Conservation (phyloP, 345 rosid species). For the Populus tremula region DNA sequence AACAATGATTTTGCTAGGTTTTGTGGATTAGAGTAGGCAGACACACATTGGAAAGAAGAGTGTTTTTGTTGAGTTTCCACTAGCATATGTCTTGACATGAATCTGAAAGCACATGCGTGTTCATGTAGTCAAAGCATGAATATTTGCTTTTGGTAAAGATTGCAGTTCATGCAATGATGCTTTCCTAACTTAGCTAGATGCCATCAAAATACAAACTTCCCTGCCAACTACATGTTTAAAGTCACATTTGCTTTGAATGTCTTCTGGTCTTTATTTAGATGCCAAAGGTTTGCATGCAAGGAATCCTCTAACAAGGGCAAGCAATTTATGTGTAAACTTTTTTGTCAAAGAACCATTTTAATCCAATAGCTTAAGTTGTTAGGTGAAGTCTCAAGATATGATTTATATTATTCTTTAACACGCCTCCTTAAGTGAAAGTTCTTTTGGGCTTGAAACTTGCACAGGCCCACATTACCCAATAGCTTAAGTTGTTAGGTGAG, state of each 20-base stretch:
- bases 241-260: neutral
- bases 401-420: too few species aligned
- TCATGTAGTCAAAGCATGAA: neutral
- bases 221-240: neutral
- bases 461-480: too few species aligned
- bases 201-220: neutral
- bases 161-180: neutral
- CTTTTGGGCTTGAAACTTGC: too few species aligned
- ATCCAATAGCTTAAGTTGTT: too few species aligned
- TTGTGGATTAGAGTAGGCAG: neutral
- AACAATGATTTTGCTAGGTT: neutral
- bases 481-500: too few species aligned
- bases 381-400: too few species aligned
- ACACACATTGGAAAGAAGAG: neutral
- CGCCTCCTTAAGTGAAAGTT: too few species aligned
- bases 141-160: neutral
- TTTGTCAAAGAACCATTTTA: too few species aligned
- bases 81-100: neutral
- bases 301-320: neutral
- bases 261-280: neutral
- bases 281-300: neutral
- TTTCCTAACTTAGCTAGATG: neutral
- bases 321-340: neutral
- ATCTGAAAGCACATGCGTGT: neutral
- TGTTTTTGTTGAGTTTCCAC: neutral